Evolutionary conservation across 2,329 filamentous ascomycete genomes (phyloP).

Genomic region (Fusarium praegraminearum): DNA sequence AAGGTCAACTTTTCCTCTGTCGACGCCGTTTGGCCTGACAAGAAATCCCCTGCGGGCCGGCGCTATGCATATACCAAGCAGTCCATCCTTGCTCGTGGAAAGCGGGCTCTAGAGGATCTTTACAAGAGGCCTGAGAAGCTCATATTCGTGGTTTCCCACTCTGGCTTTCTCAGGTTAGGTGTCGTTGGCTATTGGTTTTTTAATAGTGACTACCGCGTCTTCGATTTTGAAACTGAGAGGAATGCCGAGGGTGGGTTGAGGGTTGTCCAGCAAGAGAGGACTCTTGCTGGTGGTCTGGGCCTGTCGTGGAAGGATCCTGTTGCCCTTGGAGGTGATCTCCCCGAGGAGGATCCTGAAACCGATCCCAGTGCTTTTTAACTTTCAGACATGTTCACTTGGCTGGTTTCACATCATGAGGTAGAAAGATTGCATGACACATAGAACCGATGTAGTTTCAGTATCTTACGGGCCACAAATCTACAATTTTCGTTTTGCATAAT

Average conservation of each 20-base stretch:
- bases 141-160: conserved; percentile 74
- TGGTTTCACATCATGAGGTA: not conserved
- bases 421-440: not conserved
- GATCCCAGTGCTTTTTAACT: not conserved
- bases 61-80: conserved; percentile 65
- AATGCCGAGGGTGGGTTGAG: conserved; percentile 45
- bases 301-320: conserved; percentile 53
- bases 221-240: conserved; percentile 60
- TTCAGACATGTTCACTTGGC: not conserved
- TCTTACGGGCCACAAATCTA: conserved; percentile 23
- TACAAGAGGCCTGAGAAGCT: conserved; percentile 68
- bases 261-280: conserved; percentile 61
- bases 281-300: conserved; percentile 53
- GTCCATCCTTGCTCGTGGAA: conserved; percentile 67
- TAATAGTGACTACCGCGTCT: conserved; percentile 74
- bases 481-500: not conserved
- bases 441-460: not conserved
- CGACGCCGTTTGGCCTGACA: conserved; percentile 72
- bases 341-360: conserved; percentile 46
- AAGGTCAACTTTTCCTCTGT: conserved; percentile 67
- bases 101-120: conserved; percentile 62
- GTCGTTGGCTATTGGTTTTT: conserved; percentile 67
- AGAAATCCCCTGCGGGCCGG: conserved; percentile 60
- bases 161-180: conserved; percentile 70
- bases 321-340: conserved; percentile 55